Base-by-base conservation (phyloP, 2,329 filamentous ascomycete species). In the Phyllosticta ampelicida region DNA sequence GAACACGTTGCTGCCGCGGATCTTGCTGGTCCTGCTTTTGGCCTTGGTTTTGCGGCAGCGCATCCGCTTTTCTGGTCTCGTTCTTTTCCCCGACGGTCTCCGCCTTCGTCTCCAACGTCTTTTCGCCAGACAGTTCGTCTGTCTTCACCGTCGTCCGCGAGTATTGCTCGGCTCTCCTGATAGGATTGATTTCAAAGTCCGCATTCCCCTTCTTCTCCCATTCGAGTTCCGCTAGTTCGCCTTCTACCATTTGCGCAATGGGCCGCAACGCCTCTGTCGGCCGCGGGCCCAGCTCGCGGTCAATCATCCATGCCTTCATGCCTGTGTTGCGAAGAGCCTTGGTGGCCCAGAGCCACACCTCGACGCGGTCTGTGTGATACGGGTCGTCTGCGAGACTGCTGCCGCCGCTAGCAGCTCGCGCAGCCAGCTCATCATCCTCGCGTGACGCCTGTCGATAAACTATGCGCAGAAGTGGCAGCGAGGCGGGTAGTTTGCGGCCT, bases 281-380 rank as follows among this genome's bases (percentile, higher is more conserved):
- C 36, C 36, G 36, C 13, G 36, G 19, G n/a, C 49, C 49, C 18
- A 58, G 18, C 51, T 58, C 55, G 18, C 26, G 29, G 5, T 19
- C 18, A 18, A 53, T 53, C 5, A 53, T 50, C 10, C 21, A n/a
- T 8, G n/a, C 20, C 18, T 11, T 53, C 9, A 58, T 30, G 10
- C 51, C 51, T 30, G 52, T 48, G 2, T 50, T 23, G 30, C 16
- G 18, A 18, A 57, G 30, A 5, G 30, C 55, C 1, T 9, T 8
- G 21, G 52, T 18, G 36, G 55, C 55, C 55, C 55, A 58, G 9
- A 20, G 5, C 36, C 52, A 30, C 18, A 58, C 26, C 55, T 44
- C 11, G 36, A 44, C 36, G 6, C 36, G 1, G 13, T 44, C 36
- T 5, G 36, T 16, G 11, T 44, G 36, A 16, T 44, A 44, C 4